Evolutionary conservation across 176 grass and related monocot species (phyloP), one percentile per base, ranked within the genome.

Genomic region (Stipa capillata): DNA sequence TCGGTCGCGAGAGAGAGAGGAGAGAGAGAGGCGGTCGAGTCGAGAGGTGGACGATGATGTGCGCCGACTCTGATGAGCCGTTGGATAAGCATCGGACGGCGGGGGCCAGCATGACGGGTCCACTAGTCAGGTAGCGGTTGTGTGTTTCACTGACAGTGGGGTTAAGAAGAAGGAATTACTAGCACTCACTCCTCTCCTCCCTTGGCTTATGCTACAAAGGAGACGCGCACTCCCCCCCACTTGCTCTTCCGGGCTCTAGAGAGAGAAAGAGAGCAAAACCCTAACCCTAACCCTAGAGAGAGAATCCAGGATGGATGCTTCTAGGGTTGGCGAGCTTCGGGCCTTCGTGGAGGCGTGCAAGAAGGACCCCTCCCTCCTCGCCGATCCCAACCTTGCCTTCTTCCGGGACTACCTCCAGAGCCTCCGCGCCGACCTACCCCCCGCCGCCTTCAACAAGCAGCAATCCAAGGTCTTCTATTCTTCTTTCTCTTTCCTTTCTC

Each of bases 321-420:
- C 40, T 0, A 16, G 16, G 65, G 39, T 69, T 13, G 40, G 23
- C 40, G 65, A 69, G 23, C 65, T 69, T 4, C 41, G 72, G 10
- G 24, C 62, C 10, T 94, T 98, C 77, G 85, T 94, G 2, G 95
- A 90, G 43, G 85, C 89, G 35, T 98, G 95, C 92, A 87, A 91
- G 69, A 87, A 80, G 31, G 80, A 98, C 10, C 92, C 95, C 14
- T 58, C 92, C n/a, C 14, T 94, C 35, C 89, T 98, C 27, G 55
- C 62, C 83, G 89, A 94, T 42, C 95, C 95, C 56, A 85, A 60
- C 79, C 79, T 98, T 73, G 28, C 90, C 87, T 98, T 98, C 92
- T 98, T 98, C 87, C 83, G 95, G 37, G 92, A 98, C 61, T 94
- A 91, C 79, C 87, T 98, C 77, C 10, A 70, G 17, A 87, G 87